Conservation (phyloP, 2,329 filamentous ascomycete genomes). For the Daldinia eschscholtzii region DNA sequence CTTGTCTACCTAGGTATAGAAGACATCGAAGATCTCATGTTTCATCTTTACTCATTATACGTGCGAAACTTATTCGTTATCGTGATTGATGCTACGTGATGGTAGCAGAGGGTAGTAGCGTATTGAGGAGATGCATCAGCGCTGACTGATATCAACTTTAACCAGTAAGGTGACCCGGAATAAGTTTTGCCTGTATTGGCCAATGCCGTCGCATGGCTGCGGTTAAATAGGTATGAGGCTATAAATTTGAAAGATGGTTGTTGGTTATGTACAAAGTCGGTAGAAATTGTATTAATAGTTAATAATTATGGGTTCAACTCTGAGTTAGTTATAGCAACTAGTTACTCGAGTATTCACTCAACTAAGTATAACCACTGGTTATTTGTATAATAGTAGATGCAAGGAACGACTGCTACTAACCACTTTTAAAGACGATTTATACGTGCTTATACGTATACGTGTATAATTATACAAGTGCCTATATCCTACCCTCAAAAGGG, state of each 20-base stretch:
- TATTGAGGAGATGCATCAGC: neutral
- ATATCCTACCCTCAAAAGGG: neutral
- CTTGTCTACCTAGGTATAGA: neutral
- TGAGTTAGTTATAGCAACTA: neutral
- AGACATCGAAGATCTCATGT: neutral
- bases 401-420: neutral
- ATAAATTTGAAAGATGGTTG: neutral
- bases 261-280: neutral
- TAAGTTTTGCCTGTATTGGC: neutral
- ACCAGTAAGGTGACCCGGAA: neutral
- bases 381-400: conserved; percentile 8
- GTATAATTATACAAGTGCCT: neutral
- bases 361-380: neutral
- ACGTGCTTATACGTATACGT: neutral
- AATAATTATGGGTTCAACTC: neutral
- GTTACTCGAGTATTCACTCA: neutral
- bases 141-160: neutral
- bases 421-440: neutral
- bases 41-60: neutral
- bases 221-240: neutral
- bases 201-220: neutral
- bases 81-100: neutral
- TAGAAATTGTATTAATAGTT: neutral
- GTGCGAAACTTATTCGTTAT: neutral
- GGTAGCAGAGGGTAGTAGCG: neutral